Base-by-base conservation (phyloP, 2,329 filamentous ascomycete species). In the Leptoxyphium fumago region DNA sequence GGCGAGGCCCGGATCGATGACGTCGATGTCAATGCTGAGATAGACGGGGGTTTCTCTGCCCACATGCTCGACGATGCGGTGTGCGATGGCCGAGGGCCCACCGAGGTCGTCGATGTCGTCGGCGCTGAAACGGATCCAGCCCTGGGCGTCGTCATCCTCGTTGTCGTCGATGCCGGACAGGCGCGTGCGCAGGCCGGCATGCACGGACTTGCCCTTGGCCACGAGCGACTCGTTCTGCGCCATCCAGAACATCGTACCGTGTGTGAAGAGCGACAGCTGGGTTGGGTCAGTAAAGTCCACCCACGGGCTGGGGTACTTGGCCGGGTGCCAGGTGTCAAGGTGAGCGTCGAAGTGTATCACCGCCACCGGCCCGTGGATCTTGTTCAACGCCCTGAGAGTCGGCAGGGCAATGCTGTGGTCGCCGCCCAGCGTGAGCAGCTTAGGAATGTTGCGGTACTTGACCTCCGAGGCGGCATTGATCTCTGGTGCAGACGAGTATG, bases 221-320 rank as follows among this genome's bases (percentile, higher is more conserved):
- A 94, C 79, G 21, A 94, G 67, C 0, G 84, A 84, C 61, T 94
- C 87, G 28, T 79, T 78, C 41, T 80, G 79, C 5, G 87, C 87
- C 52, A 89, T 74, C 82, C 85, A 89, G 71, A 94, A 94, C 79
- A 94, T 91, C 52, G 77, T 84, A 4, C 88, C 87, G 62, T 94
- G 87, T 57, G 80, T 94, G 67, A 93, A 91, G 52, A 80, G 75
- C 2, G 77, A 73, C 61, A 85, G 82, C 47, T 77, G 72, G 2
- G 72, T 74, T 6, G 69, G 62, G 43, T 69, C 63, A 14, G 61
- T 56, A 2, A 60, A 53, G 45, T 71, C 66, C 10, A 71, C 60
- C 87, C 87, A 94, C 44, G 79, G 77, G 13, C 74, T 79, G 0
- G 84, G 83, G 62, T 93, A 94, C 52, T 84, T 81, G 18, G 71